Base-by-base conservation (phyloP, 1,284 basidiomycete species). In the Tilletia setariae region DNA sequence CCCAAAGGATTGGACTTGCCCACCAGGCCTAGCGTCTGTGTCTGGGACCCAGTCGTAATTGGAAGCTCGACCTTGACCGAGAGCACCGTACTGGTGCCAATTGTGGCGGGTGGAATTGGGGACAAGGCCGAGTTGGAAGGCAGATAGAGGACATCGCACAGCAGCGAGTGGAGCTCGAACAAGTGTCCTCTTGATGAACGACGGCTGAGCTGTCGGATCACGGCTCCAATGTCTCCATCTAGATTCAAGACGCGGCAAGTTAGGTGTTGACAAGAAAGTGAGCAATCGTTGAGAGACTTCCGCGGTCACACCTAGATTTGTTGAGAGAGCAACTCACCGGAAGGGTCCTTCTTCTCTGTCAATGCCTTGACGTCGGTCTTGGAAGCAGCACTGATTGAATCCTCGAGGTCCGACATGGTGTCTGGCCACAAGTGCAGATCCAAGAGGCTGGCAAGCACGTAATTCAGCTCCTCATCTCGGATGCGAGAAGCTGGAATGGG, bases 381-480 rank as follows among this genome's bases (percentile, higher is more conserved):
- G 35, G 35, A 40, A 11, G 6, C 35, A 40, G 35, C 35, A 11
- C 35, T 40, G 35, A 40, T 11, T 11, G 4, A 11, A 6, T 40
- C 35, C 4, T 40, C 35, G 11, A 11, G 35, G 35, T 40, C 35
- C 21, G 25, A 44, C 4, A 53, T 43, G 35, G 35, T 35, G 21
- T 44, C 35, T 40, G 44, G 46, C 49, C 63, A 61, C 56, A 61
- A 21, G 32, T 53, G 85, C 43, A 93, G 84, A 42, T 87, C 86
- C 1, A 89, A 84, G n/a, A 95, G 83, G 72, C 91, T 90, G 56
- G 88, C 87, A 13, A 97, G 84, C 8, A 94, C 87, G 76, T 92
- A 95, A 0, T 93, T 83, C 16, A 98, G 82, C 79, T 98, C 94
- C 74, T 97, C 93, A 81, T 96, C 92, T 42, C 92, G 87, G 0